Conservation (phyloP, 306 rosid species). For the Quillaja saponaria region DNA sequence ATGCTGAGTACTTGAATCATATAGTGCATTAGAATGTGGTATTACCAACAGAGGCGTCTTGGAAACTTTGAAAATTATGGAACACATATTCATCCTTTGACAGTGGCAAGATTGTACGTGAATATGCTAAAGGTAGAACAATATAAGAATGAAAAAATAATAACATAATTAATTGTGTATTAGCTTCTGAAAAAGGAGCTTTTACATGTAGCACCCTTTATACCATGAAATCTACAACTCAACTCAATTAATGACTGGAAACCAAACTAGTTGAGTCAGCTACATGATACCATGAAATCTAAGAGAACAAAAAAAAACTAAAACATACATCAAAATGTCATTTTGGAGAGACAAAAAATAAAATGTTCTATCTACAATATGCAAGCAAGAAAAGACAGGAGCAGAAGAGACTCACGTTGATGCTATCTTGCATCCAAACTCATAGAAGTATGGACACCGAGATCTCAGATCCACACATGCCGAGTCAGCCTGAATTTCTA, state of each 20-base stretch:
- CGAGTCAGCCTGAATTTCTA: slow-evolving; percentile 89
- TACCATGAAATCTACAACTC: neutral
- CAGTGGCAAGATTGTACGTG: too few species aligned
- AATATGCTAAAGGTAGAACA: too few species aligned
- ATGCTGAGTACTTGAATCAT: too few species aligned
- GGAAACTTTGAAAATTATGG: too few species aligned
- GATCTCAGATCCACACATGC: slow-evolving; percentile 79
- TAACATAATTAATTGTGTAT: neutral
- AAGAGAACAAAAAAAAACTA: slow-evolving; percentile 7
- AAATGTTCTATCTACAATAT: slow-evolving; percentile 10
- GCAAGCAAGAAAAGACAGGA: slow-evolving; percentile 20
- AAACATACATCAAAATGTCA: slow-evolving; percentile 1
- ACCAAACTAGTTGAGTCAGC: too few species aligned
- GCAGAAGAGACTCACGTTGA: slow-evolving; percentile 61
- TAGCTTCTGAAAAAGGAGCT: slow-evolving; percentile 23
- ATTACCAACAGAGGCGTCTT: too few species aligned
- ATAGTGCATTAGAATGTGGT: too few species aligned
- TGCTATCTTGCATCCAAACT: slow-evolving; percentile 96
- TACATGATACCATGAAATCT: neutral
- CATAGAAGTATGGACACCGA: slow-evolving; percentile 78
- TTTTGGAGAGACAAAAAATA: slow-evolving; percentile 9
- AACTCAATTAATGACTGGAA: too few species aligned
- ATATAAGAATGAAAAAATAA: too few species aligned
- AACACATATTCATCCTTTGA: too few species aligned
- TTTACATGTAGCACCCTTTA: too few species aligned